Percentiles rank a stretch among this genome's conserved stretches.
Conservation (phyloP, 495 filamentous ascomycete genomes). For the Penicillium macrosclerotiorum region DNA sequence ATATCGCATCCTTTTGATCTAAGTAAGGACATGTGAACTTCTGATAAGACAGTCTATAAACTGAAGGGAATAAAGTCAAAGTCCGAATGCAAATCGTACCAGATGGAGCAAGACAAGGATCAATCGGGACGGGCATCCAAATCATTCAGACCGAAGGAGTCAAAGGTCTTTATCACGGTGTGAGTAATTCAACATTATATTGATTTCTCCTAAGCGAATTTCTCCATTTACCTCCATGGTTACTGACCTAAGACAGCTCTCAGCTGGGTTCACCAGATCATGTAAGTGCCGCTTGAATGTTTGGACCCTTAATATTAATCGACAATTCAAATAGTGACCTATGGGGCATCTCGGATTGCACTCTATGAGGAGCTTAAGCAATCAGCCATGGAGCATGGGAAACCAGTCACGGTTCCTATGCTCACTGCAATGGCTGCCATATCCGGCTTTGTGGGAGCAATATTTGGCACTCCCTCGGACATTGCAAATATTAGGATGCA, state of each 20-base stretch:
- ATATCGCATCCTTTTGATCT: conserved; percentile 44
- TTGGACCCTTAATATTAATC: neutral
- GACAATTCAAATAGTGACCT: conserved; percentile 27
- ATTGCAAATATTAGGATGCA: conserved; percentile 94
- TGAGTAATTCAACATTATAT: too few species aligned
- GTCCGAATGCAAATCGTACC: conserved; percentile 33
- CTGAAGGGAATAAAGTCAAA: conserved; percentile 16
- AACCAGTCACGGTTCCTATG: conserved; percentile 52
- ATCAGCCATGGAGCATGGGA: conserved; percentile 45
- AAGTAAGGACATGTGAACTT: conserved; percentile 14
- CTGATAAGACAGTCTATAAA: neutral
- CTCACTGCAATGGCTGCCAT: conserved; percentile 69
- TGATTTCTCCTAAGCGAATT: too few species aligned
- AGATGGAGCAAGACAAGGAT: conserved; percentile 27
- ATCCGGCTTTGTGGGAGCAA: conserved; percentile 77
- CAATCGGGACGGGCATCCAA: conserved; percentile 28
- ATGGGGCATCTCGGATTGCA: conserved; percentile 41
- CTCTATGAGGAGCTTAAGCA: conserved; percentile 71
- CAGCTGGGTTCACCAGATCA: conserved; percentile 27
- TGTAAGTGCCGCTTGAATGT: conserved; percentile 7
- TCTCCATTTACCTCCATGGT: too few species aligned
- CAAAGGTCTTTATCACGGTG: conserved; percentile 34
- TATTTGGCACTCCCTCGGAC: conserved; percentile 84
- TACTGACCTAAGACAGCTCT: conserved; percentile 9
- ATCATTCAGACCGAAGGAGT: conserved; percentile 30